phyloP scores from a whole-genome alignment of 164 flowering plant genomes.

The Tinospora cordifolia region DNA sequence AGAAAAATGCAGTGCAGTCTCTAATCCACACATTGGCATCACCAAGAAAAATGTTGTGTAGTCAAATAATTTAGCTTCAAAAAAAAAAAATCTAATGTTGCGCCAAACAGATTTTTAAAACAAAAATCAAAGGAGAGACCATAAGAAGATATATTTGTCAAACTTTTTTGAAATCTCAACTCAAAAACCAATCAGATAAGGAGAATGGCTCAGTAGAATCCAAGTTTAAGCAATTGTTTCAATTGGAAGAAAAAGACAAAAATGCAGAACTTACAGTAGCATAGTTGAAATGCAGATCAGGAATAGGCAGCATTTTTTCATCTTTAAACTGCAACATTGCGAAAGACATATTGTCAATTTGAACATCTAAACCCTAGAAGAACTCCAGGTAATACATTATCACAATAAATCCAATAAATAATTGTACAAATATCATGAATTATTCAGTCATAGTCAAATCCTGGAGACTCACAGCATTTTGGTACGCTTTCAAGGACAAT shows the following conservation, averaged over 20 bases:
- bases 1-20: too few species aligned
- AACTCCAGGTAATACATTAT: neutral
- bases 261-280: constrained; percentile 58
- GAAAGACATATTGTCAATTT: constrained; percentile 8
- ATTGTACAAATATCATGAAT: neutral
- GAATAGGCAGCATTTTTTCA: constrained; percentile 65
- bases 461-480: constrained; percentile 65
- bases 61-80: too few species aligned
- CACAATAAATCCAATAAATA: neutral
- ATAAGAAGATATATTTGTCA: neutral
- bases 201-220: neutral
- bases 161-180: neutral
- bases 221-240: neutral
- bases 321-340: constrained; percentile 66
- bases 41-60: too few species aligned
- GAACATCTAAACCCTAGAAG: neutral
- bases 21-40: too few species aligned
- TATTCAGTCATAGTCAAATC: neutral
- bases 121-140: neutral
- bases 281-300: constrained; percentile 80
- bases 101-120: neutral
- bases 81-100: too few species aligned
- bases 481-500: constrained; percentile 79
- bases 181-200: neutral
- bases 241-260: neutral